Evolutionary conservation across 2,329 filamentous ascomycete genomes (phyloP), one percentile per base, ranked within the genome.

Genomic region (Hypoxylon sp.): DNA sequence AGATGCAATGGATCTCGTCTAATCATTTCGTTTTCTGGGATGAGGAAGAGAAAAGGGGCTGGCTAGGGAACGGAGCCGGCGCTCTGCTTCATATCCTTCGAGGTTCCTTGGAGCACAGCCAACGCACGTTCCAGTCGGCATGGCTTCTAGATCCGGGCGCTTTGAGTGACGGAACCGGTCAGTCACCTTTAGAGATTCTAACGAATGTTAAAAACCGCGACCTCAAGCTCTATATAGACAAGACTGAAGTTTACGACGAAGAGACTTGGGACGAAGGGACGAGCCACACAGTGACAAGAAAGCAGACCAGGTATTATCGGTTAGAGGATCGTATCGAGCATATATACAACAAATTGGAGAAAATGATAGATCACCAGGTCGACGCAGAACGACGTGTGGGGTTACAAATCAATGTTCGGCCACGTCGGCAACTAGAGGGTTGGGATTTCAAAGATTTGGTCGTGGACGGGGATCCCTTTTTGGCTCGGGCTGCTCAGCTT

Each of bases 1-100:
- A 72, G 39, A 67, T 81, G 0, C 63, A 72, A 46, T 79, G 73
- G 74, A 71, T 81, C 13, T 62, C 69, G 0, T 64, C 73, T 5
- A 78, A 76, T 19, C 77, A 70, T 31, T 67, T 80, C 0, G 46
- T 80, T 5, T 59, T 81, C 1, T 81, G 75, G 71, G 81, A 82
- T 50, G 76, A 72, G n/a, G 70, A 55, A 19, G 77, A 78, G 5
- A 76, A 76, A 42, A 73, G 77, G 37, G 79, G 74, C 1, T 82
- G 79, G 79, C 59, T 81, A 1, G 69, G 80, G 0, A 77, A 81
- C 59, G 81, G 80, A 11, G 70, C 74, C 3, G 78, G 74, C 63
- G 79, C 78, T 3, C 59, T 82, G 22, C 74, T 82, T 4, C 80
- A 83, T 60, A 74, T 82, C 2, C 64, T 81, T 9, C 70, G 76